phyloP scores from a whole-genome alignment of 148 eudicot genomes.

The Salicornia ramosissima region DNA sequence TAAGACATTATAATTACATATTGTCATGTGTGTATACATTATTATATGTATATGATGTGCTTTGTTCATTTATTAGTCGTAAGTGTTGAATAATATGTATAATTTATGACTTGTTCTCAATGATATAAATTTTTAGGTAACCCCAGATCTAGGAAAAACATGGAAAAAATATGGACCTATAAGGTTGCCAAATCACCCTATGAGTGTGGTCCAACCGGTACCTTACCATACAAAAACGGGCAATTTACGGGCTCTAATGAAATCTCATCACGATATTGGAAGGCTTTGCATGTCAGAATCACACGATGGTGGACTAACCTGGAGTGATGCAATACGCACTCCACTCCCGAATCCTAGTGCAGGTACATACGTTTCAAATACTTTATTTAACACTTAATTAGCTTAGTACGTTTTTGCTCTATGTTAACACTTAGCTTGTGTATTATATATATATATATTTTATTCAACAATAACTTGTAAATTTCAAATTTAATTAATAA shows the following conservation, averaged over 20 bases:
- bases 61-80: too few relatives aligned
- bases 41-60: too few relatives aligned
- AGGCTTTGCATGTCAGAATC: constrained; percentile 82
- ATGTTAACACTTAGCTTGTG: too few relatives aligned
- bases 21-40: too few relatives aligned
- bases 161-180: constrained; percentile 91
- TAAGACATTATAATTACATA: constrained; percentile 11
- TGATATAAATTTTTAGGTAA: constrained; percentile 24
- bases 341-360: constrained; percentile 84
- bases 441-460: too few relatives aligned
- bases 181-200: constrained; percentile 41
- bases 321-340: constrained; percentile 70
- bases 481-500: too few relatives aligned
- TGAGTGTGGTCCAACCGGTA: constrained; percentile 88
- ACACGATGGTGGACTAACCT: constrained; percentile 70
- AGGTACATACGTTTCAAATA: constrained; percentile 62
- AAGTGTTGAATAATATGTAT: too few relatives aligned
- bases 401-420: too few relatives aligned
- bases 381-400: too few relatives aligned
- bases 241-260: constrained; percentile 61
- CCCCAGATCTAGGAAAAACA: constrained; percentile 72
- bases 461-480: too few relatives aligned
- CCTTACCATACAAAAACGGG: constrained; percentile 75
- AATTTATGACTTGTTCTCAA: too few relatives aligned
- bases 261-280: constrained; percentile 43